Evolutionary conservation across 306 rosid genomes (phyloP).

Genomic region (Acmispon strigosus): DNA sequence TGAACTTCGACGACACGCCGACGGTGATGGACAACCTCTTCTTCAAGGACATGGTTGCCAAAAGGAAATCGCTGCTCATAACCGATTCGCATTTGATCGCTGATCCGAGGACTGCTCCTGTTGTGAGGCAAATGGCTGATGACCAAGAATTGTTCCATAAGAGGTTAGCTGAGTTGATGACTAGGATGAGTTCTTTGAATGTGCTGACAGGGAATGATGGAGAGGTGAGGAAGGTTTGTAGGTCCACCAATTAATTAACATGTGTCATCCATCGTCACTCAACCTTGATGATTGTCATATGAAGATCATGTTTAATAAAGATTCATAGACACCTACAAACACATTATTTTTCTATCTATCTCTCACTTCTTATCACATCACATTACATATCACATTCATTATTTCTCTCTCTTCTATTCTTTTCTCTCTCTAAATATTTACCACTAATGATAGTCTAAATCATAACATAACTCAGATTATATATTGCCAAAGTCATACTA

Average conservation of each 20-base stretch:
- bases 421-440: too few relatives aligned
- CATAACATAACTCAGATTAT: too few relatives aligned
- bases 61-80: slow-evolving; percentile 28
- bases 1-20: slow-evolving; percentile 49
- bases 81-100: slow-evolving; percentile 32
- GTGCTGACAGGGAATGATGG: slow-evolving; percentile 46
- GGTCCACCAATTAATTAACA: slow-evolving; percentile 31
- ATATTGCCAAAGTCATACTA: too few relatives aligned
- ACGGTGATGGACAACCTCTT: slow-evolving; percentile 37
- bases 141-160: neutral
- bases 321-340: too few relatives aligned
- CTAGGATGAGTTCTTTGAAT: slow-evolving; percentile 13
- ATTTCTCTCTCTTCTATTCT: too few relatives aligned
- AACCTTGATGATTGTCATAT: neutral
- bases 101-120: slow-evolving; percentile 28
- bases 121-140: slow-evolving; percentile 32
- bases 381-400: too few relatives aligned
- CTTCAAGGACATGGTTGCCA: slow-evolving; percentile 26
- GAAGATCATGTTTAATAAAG: neutral
- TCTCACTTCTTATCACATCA: too few relatives aligned
- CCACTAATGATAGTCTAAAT: too few relatives aligned
- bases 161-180: slow-evolving; percentile 30
- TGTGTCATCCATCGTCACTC: neutral
- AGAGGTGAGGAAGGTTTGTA: slow-evolving; percentile 53
- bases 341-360: too few relatives aligned